Evolutionary conservation across 306 rosid species (phyloP).

Genomic region (Malus sylvestris): DNA sequence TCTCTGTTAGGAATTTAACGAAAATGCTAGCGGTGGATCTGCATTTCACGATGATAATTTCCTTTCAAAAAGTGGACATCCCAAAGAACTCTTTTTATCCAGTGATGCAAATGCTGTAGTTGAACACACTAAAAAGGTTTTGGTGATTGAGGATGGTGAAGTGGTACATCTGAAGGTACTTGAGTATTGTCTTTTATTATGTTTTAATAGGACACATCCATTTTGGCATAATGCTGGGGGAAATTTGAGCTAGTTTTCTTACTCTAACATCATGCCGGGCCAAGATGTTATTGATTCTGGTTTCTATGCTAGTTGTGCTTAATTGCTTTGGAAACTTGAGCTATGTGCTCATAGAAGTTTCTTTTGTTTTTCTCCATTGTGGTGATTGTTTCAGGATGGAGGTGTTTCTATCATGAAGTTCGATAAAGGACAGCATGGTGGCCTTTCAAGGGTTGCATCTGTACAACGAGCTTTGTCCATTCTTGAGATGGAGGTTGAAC

Average conservation of each 20-base stretch:
- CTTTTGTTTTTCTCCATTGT: neutral
- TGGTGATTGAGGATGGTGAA: slow-evolving; percentile 96
- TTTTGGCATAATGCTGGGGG: neutral
- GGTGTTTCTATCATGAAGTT: slow-evolving; percentile 74
- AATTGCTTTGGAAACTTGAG: neutral
- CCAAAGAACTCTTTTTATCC: slow-evolving; percentile 88
- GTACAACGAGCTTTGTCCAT: slow-evolving; percentile 91
- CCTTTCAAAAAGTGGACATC: slow-evolving; percentile 63
- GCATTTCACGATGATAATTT: slow-evolving; percentile 75
- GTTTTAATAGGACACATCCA: neutral
- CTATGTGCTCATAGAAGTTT: neutral
- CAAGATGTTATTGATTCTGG: neutral
- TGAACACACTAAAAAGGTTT: slow-evolving; percentile 89
- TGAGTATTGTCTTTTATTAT: neutral
- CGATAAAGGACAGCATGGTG: slow-evolving; percentile 55
- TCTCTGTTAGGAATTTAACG: slow-evolving; percentile 53
- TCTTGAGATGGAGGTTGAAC: slow-evolving; percentile 98
- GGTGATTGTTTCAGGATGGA: slow-evolving; percentile 69
- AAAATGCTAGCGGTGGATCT: slow-evolving; percentile 54
- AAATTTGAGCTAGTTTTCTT: neutral
- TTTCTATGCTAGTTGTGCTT: neutral
- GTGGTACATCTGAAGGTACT: slow-evolving; percentile 92
- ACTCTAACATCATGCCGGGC: neutral
- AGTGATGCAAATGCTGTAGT: slow-evolving; percentile 95
- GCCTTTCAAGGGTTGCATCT: slow-evolving; percentile 63